A percentile compares a stretch with the other conserved stretches of the same genome.
Conservation (phyloP, 768 basidiomycete species). For the Mycena filopes region DNA sequence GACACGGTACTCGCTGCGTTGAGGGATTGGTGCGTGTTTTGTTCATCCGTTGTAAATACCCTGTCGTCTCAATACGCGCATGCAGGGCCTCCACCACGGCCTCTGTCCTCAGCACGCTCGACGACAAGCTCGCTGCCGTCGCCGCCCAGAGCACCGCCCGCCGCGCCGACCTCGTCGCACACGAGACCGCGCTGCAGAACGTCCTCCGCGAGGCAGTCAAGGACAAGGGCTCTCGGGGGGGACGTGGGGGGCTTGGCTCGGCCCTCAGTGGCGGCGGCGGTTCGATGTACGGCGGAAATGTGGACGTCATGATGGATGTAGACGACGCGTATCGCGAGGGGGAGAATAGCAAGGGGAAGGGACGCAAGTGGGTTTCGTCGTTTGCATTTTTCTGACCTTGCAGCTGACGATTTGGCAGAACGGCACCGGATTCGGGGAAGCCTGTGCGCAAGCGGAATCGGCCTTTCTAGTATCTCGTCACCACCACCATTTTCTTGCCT, state of each 20-base stretch:
- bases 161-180: slow-evolving; percentile 58
- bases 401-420: slow-evolving; percentile 38
- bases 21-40: slow-evolving; percentile 71
- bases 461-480: slow-evolving; percentile 42
- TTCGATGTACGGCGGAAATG: slow-evolving; percentile 32
- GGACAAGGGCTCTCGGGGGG: slow-evolving; percentile 57
- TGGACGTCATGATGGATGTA: slow-evolving; percentile 66
- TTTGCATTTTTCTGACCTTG: slow-evolving; percentile 2
- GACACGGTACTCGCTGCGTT: slow-evolving; percentile 70
- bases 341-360: slow-evolving; percentile 62
- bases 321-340: slow-evolving; percentile 55
- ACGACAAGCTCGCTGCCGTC: slow-evolving; percentile 73
- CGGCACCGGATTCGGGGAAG: slow-evolving; percentile 57
- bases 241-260: slow-evolving; percentile 35
- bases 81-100: slow-evolving; percentile 77
- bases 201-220: slow-evolving; percentile 74
- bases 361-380: slow-evolving; percentile 66
- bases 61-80: slow-evolving; percentile 20
- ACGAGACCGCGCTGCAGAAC: slow-evolving; percentile 64
- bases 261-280: slow-evolving; percentile 28
- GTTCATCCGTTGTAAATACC: neutral
- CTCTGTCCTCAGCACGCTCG: slow-evolving; percentile 76
- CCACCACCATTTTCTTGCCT: neutral
- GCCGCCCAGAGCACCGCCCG: slow-evolving; percentile 52
- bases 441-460: slow-evolving; percentile 69